Percentiles rank a stretch among this genome's conserved stretches.
phyloP scores from a whole-genome alignment of 495 filamentous ascomycete genomes.

The Penicillium dipodomyicola region DNA sequence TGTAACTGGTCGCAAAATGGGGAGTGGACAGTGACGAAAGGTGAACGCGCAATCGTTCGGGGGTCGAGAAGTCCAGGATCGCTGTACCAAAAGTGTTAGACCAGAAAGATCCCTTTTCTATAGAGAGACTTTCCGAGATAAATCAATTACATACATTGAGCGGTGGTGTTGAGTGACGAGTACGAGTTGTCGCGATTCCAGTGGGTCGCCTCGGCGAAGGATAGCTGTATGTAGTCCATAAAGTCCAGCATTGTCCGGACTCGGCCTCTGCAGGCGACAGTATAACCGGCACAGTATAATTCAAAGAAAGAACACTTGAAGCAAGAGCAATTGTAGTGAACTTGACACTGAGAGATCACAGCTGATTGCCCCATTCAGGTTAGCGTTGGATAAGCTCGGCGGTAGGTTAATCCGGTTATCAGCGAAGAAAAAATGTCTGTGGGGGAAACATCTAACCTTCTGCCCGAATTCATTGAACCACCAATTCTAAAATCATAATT shows the following conservation, averaged over 20 bases:
- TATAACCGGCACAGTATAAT: not conserved
- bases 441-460: constrained; percentile 13
- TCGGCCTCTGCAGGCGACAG: constrained; percentile 3
- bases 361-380: constrained; percentile 38
- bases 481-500: constrained; percentile 14
- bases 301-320: not conserved
- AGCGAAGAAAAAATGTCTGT: constrained; percentile 36
- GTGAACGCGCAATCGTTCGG: constrained; percentile 69
- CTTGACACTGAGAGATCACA: constrained; percentile 13
- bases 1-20: constrained; percentile 89
- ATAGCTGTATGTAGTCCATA: constrained; percentile 95
- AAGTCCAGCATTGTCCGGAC: constrained; percentile 78
- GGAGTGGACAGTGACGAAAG: constrained; percentile 87
- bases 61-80: constrained; percentile 80
- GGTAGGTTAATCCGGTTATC: constrained; percentile 46
- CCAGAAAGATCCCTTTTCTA: not conserved
- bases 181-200: constrained; percentile 97
- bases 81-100: constrained; percentile 43
- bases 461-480: constrained; percentile 9
- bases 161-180: constrained; percentile 79
- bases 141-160: constrained; percentile 57
- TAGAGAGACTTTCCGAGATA: constrained; percentile 7
- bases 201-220: constrained; percentile 80
- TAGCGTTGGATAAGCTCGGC: constrained; percentile 44
- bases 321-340: constrained; percentile 1